Percentiles rank a stretch among this genome's conserved stretches.
Conservation (phyloP, 306 rosid species). For the Crotalaria pallida region DNA sequence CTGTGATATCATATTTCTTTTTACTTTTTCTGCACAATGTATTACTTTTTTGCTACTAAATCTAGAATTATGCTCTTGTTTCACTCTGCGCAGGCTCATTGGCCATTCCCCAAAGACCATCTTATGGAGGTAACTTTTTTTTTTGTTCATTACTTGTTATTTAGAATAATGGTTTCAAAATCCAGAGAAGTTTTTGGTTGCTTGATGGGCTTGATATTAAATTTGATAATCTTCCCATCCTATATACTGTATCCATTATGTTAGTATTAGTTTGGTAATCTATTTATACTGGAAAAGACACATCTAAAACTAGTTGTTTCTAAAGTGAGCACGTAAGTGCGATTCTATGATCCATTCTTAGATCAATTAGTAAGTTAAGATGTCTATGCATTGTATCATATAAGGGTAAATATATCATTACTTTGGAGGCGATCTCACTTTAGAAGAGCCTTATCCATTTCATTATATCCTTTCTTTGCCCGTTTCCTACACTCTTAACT, state of each 20-base stretch:
- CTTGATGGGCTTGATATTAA: not conserved
- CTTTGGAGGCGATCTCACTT: too few relatives aligned
- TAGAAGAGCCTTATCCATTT: too few relatives aligned
- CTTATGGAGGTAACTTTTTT: conserved; percentile 73
- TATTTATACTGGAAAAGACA: not conserved
- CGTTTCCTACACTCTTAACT: not conserved
- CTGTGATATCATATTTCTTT: not conserved
- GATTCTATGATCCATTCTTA: too few relatives aligned
- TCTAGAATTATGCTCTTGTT: not conserved
- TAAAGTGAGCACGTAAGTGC: too few relatives aligned
- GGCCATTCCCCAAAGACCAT: conserved; percentile 81
- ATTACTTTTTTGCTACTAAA: conserved; percentile 1
- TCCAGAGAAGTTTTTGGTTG: not conserved
- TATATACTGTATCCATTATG: not conserved
- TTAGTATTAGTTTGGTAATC: not conserved
- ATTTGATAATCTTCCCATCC: not conserved
- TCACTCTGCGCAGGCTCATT: conserved; percentile 72
- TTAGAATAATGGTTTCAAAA: not conserved
- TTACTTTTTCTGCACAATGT: not conserved
- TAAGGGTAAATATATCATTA: too few relatives aligned
- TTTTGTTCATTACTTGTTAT: not conserved
- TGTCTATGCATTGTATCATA: too few relatives aligned
- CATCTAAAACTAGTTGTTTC: too few relatives aligned
- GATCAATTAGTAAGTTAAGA: too few relatives aligned
- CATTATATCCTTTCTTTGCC: not conserved